Percentiles rank a stretch among this genome's conserved stretches.
Conservation (phyloP, 305 asterid species). For the Rubia balearica region DNA sequence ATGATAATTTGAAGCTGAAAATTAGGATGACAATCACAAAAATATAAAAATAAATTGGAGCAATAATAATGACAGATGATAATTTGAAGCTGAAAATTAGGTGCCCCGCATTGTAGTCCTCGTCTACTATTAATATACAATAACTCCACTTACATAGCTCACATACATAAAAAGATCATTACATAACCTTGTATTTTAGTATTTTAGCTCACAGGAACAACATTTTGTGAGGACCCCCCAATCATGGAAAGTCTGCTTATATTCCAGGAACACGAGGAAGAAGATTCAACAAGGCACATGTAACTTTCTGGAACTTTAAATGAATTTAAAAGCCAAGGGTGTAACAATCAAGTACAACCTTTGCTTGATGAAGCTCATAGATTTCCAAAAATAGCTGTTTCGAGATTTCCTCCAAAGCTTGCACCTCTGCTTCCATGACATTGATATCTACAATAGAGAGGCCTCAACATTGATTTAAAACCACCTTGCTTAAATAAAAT, state of each 20-base stretch:
- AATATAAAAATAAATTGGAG: neutral
- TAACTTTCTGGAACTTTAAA: neutral
- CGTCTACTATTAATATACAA: neutral
- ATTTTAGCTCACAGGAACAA: neutral
- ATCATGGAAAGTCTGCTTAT: neutral
- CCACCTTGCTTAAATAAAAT: conserved; percentile 11
- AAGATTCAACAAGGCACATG: neutral
- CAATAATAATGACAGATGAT: neutral
- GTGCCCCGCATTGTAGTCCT: neutral
- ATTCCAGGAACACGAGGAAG: neutral
- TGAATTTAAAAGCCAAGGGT: conserved; percentile 5
- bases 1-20: too few relatives aligned
- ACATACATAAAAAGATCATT: neutral
- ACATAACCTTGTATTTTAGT: neutral
- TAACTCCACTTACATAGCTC: neutral
- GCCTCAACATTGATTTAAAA: conserved; percentile 13
- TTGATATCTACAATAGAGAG: conserved; percentile 55
- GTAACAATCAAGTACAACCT: conserved; percentile 38
- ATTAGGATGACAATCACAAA: neutral
- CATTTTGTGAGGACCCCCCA: neutral
- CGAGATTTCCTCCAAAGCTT: conserved; percentile 88
- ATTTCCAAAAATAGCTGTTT: conserved; percentile 87
- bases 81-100: neutral
- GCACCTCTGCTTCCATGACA: conserved; percentile 86
- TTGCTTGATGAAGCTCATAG: conserved; percentile 99